Percentiles rank a stretch among this genome's conserved stretches.
phyloP scores from a whole-genome alignment of 345 rosid species.

The Brassica nigra region DNA sequence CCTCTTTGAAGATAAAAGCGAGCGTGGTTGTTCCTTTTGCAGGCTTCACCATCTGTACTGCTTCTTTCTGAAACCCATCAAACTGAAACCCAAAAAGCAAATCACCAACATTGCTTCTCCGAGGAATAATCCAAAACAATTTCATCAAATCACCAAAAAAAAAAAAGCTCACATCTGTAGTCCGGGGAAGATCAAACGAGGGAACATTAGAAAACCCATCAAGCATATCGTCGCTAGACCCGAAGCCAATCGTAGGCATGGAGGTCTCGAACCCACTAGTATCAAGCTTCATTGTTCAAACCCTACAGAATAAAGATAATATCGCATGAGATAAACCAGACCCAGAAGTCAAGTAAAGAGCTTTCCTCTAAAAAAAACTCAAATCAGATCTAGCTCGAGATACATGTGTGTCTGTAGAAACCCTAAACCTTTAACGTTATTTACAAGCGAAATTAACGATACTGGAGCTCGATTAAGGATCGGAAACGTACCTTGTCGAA shows the following conservation, averaged over 20 bases:
- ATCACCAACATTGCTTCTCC: neutral
- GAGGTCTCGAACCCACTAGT: constrained; percentile 72
- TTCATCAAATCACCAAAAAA: neutral
- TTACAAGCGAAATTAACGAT: neutral
- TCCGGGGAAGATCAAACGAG: constrained; percentile 66
- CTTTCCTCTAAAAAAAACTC: neutral
- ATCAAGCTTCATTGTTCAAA: constrained; percentile 72
- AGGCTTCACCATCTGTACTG: constrained; percentile 90
- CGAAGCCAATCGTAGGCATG: constrained; percentile 44
- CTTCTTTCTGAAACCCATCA: constrained; percentile 87
- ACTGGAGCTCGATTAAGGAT: constrained; percentile 11
- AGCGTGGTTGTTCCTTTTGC: constrained; percentile 97
- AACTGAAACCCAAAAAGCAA: constrained; percentile 53
- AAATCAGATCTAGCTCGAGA: constrained; percentile 32
- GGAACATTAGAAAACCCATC: constrained; percentile 57
- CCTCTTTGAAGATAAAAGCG: constrained; percentile 93
- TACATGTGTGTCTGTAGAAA: neutral
- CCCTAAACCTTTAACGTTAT: neutral
- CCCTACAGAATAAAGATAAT: constrained; percentile 1
- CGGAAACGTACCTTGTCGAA: constrained; percentile 24
- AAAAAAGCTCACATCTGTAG: constrained; percentile 62
- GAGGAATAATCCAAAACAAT: neutral
- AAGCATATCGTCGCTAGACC: constrained; percentile 39
- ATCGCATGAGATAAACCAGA: neutral
- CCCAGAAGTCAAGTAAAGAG: constrained; percentile 8